These are phyloP conservation scores for Suhomyces kunorum DNA, from an alignment of 1,139 yeast species.

Conservation along the genomic window DNA sequence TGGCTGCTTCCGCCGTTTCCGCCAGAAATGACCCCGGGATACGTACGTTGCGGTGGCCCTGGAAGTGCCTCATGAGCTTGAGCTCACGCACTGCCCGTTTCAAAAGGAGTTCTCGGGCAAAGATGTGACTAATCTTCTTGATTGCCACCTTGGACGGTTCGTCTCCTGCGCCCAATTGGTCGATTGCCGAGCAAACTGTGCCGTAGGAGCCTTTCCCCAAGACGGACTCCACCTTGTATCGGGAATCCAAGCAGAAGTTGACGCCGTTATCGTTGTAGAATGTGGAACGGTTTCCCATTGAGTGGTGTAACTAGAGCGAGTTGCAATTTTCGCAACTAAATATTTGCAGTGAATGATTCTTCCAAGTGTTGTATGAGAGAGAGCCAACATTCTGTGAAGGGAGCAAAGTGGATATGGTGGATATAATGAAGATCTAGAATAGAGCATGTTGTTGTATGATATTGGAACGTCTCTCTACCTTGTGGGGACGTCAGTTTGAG, in stretches of 20 bases:
- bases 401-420: too few species aligned
- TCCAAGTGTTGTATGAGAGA: neutral
- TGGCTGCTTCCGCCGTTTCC: too few species aligned
- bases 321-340: neutral
- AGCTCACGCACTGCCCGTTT: constrained; percentile 79
- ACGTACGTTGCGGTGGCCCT: constrained; percentile 73
- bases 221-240: constrained; percentile 63
- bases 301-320: neutral
- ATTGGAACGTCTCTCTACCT: too few species aligned
- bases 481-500: too few species aligned
- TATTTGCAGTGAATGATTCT: neutral
- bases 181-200: constrained; percentile 80
- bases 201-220: constrained; percentile 93
- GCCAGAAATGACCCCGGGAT: too few species aligned
- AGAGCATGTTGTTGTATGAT: too few species aligned
- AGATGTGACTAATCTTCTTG: constrained; percentile 72
- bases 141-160: constrained; percentile 55
- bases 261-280: constrained; percentile 24
- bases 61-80: constrained; percentile 72
- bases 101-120: constrained; percentile 61
- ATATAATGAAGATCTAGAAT: too few species aligned
- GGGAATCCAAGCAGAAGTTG: constrained; percentile 62
- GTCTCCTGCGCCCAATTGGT: constrained; percentile 33
- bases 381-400: too few species aligned
- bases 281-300: neutral